Evolutionary conservation across 2,329 filamentous ascomycete genomes (phyloP), one percentile per base, ranked within the genome.

Genomic region (Boeremia exigua): DNA sequence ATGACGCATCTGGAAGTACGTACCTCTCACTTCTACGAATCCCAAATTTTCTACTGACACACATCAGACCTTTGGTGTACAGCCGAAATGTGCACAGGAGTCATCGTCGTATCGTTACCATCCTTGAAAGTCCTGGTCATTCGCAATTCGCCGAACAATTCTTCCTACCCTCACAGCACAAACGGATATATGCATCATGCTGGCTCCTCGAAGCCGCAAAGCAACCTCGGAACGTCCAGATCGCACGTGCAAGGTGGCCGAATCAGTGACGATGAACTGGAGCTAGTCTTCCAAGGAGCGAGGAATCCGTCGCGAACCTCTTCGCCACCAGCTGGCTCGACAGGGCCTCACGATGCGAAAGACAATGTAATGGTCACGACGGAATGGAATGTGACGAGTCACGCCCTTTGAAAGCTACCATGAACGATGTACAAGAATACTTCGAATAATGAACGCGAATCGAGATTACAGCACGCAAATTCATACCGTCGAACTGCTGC

Each of bases 51-150:
- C 38, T 57, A 30, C 51, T 45, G 11, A 28, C n/a, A 14, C 10
- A 6, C 1, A 3, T 8, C 30, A 68, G 65, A 66, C 37, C 44
- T 60, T 7, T 66, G 62, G 62, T 66, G 61, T 27, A 66, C 64
- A 17, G 64, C 64, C 23, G 64, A 68, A 40, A 62, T 67, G 58
- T 61, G 62, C 39, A 67, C 62, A 37, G 60, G 62, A 39, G 36
- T 56, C 30, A 59, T 59, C 19, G 63, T 68, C 32, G 65, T 61
- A 28, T 68, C 62, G 3, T 58, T 68, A 6, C 65, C 63, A 6
- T 53, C 54, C 2, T 48, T 68, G 7, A 68, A 68, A 37, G 19
- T 46, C 33, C 56, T 68, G 25, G 51, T 68, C 40, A 27, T 60
- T 8, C 59, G 55, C 28, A 23, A 59, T 7, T 47, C 44, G 4